Base-by-base conservation (phyloP, 768 basidiomycete species). In the Polyporus arcularius region DNA sequence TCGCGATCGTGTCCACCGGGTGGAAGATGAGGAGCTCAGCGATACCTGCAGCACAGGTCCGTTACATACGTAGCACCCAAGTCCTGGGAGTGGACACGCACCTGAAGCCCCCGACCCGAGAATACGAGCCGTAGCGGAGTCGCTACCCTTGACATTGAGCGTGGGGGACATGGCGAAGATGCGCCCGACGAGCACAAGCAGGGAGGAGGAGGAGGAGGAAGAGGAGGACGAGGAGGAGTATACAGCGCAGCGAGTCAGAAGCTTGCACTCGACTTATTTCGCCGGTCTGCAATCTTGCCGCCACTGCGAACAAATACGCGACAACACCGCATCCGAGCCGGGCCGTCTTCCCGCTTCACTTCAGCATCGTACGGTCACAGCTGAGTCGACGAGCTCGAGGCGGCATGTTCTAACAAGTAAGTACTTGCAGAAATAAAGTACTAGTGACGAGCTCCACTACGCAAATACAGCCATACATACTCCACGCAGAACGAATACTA, bases 1-100 rank as follows among this genome's bases (percentile, higher is more conserved):
- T 99, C n/a, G 97, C 94, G 56, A 98, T 88, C 1, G 97, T 99
- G 76, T 99, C 95, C 26, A 94, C 92, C 18, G 95, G 95, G 73
- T 97, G 95, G 79, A 98, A 97, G 18, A 98, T 85, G 66, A 97
- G 76, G 55, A 99, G 82, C 80, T 99, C 96, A 66, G 96, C 94
- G 69, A 99, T 81, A 71, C 96, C 96, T 96, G 64, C 35, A 63
- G 42, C 21, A n/a, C n/a, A n/a, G n/a, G n/a, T 2, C 21, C 21
- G 21, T 26, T 2, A 26, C 21, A 26, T 15, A 21, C 11, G 15
- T 5, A 21, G 45, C n/a, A n/a, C n/a, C n/a, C n/a, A 16, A 10
- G 9, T n/a, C 45, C 10, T 46, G 45, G 8, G n/a, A 46, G 7
- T 4, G 4, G 43, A 75, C 83, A 75, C 83, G 66, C 53, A 94